Base-by-base conservation (phyloP, 192 early-diverging fungal genomes). In the Entrophospora sp. region DNA sequence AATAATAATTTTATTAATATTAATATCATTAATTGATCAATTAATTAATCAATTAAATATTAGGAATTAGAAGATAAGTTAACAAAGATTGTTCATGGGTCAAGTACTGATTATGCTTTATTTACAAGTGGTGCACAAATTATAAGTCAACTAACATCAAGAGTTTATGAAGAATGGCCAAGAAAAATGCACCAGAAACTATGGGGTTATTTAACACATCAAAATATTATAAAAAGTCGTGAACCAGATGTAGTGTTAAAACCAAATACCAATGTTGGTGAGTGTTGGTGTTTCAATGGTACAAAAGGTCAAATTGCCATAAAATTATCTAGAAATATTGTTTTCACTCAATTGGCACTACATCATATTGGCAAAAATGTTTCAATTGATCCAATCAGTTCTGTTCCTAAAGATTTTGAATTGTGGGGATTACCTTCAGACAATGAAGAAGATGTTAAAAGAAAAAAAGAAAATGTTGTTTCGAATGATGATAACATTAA, bases 401-500 rank as follows among this genome's bases (percentile, higher is more conserved):
- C 40, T 0, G 60, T 42, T 45, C 60, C 60, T 2, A 46, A 62
- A 22, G 60, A 62, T n/a, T 62, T 62, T 45, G 60, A 62, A 62
- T 42, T 62, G 24, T 62, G 60, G 60, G 60, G 60, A 27, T 43
- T 62, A n/a, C n/a, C n/a, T n/a, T n/a, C n/a, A n/a, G n/a, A n/a
- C n/a, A n/a, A n/a, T n/a, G n/a, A n/a, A n/a, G n/a, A n/a, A n/a
- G n/a, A n/a, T n/a, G n/a, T n/a, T n/a, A n/a, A n/a, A n/a, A n/a
- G n/a, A n/a, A n/a, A n/a, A n/a, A n/a, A n/a, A n/a, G n/a, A n/a
- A n/a, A n/a, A n/a, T n/a, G n/a, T n/a, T n/a, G n/a, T n/a, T n/a
- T n/a, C n/a, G n/a, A n/a, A n/a, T n/a, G n/a, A n/a, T n/a, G n/a
- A n/a, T n/a, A n/a, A n/a, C n/a, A n/a, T n/a, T n/a, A n/a, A n/a